A percentile compares a stretch with the other conserved stretches of the same genome.
Conservation (phyloP, 345 rosid species). For the Lepidium didymum region DNA sequence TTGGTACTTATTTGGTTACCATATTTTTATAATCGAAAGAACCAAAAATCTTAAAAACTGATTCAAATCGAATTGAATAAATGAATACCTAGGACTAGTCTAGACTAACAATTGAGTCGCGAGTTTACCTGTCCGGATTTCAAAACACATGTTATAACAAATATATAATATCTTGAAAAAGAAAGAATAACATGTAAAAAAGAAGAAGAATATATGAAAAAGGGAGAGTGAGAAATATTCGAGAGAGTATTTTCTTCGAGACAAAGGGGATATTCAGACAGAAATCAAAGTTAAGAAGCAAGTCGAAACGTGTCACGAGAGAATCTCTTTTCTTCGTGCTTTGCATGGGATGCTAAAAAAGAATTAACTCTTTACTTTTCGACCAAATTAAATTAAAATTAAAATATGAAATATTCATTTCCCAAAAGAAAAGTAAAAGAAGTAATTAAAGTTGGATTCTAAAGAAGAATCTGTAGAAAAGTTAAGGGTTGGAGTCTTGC, state of each 20-base stretch:
- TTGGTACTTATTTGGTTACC: too few species aligned
- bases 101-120: too few species aligned
- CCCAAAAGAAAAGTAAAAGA: slow-evolving; percentile 22
- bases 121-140: background rate
- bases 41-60: too few species aligned
- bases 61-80: too few species aligned
- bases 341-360: slow-evolving; percentile 34
- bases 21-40: too few species aligned
- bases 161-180: background rate
- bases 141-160: background rate
- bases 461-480: slow-evolving; percentile 23
- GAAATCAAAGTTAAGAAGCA: slow-evolving; percentile 22
- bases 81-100: too few species aligned
- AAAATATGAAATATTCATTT: background rate
- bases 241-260: slow-evolving; percentile 22
- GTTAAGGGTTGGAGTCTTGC: slow-evolving; percentile 37
- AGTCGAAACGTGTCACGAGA: slow-evolving; percentile 34
- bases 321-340: slow-evolving; percentile 31
- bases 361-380: slow-evolving; percentile 27
- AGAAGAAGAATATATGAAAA: background rate
- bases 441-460: slow-evolving; percentile 24
- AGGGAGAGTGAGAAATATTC: slow-evolving; percentile 3
- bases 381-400: background rate
- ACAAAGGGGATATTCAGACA: slow-evolving; percentile 36
- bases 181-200: slow-evolving; percentile 11